A percentile compares a stretch with the other conserved stretches of the same genome.
Conservation (phyloP, 164 flowering plant species). For the Cinnamomum chago region DNA sequence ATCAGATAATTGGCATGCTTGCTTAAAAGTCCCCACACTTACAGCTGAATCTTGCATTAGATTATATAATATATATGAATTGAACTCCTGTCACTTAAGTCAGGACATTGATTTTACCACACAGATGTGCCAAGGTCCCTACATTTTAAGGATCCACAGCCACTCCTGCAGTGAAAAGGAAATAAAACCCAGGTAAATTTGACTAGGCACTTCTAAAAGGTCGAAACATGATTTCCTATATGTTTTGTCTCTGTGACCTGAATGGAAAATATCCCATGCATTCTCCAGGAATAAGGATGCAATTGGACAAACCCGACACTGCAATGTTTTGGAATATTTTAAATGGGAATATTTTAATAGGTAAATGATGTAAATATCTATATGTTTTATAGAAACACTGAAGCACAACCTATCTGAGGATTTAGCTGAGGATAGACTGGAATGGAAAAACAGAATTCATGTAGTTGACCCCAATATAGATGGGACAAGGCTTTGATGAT, state of each 20-base stretch:
- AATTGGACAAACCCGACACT: not conserved
- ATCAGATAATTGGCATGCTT: too few relatives aligned
- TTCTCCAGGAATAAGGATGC: not conserved
- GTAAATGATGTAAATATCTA: too few relatives aligned
- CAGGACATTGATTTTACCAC: not conserved
- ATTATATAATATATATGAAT: not conserved
- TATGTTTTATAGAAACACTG: too few relatives aligned
- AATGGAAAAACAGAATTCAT: too few relatives aligned
- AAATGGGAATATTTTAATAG: too few relatives aligned
- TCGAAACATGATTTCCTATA: not conserved
- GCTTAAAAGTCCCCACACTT: too few relatives aligned
- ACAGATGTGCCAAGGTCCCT: not conserved
- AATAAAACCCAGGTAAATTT: constrained; percentile 3
- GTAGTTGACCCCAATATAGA: too few relatives aligned
- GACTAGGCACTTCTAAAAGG: not conserved
- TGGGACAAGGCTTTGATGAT: too few relatives aligned
- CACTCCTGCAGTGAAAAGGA: constrained; percentile 3
- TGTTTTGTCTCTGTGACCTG: too few relatives aligned
- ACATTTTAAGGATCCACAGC: not conserved
- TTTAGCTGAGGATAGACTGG: too few relatives aligned
- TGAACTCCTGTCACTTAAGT: not conserved
- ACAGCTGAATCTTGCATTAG: not conserved
- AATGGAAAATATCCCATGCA: not conserved
- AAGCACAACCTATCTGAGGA: too few relatives aligned
- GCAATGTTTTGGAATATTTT: too few relatives aligned